Evolutionary conservation across 495 filamentous ascomycete species (phyloP).

Genomic region (Aspergillus cavernicola): DNA sequence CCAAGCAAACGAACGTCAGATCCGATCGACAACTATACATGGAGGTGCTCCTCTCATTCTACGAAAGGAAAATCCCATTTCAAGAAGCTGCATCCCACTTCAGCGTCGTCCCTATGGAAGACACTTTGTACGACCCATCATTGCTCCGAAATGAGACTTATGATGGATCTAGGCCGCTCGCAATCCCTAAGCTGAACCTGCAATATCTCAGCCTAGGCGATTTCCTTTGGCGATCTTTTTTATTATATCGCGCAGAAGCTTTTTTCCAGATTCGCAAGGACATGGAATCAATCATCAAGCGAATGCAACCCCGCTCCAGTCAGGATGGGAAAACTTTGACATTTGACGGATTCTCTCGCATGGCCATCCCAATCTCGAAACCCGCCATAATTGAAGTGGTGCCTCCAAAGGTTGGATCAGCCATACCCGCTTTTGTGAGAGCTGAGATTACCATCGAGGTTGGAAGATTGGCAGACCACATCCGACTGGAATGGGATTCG

Average conservation of each 20-base stretch:
- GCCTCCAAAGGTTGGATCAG: conserved; percentile 78
- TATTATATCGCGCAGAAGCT: conserved; percentile 84
- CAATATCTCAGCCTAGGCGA: conserved; percentile 95
- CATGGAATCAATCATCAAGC: conserved; percentile 75
- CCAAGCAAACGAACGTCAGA: conserved; percentile 58
- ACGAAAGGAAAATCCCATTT: conserved; percentile 78
- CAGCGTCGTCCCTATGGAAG: conserved; percentile 78
- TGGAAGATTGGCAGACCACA: conserved; percentile 64
- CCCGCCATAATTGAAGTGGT: conserved; percentile 85
- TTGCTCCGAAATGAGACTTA: conserved; percentile 84
- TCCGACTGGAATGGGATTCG: conserved; percentile 87
- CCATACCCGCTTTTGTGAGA: conserved; percentile 77
- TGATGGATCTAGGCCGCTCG: conserved; percentile 81
- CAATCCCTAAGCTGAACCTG: conserved; percentile 91
- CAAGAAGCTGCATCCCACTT: conserved; percentile 71
- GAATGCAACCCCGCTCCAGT: conserved; percentile 66
- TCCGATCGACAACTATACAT: conserved; percentile 64
- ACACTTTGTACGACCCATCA: conserved; percentile 75
- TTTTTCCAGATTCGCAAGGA: conserved; percentile 94
- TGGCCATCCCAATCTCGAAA: conserved; percentile 83
- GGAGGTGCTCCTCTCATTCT: conserved; percentile 71
- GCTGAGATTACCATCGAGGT: conserved; percentile 90
- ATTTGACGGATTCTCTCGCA: conserved; percentile 85
- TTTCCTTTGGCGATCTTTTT: conserved; percentile 89
- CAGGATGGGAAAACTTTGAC: conserved; percentile 57